Base-by-base conservation (phyloP, 2,329 filamentous ascomycete genomes). In the Hypoxylon sp. region DNA sequence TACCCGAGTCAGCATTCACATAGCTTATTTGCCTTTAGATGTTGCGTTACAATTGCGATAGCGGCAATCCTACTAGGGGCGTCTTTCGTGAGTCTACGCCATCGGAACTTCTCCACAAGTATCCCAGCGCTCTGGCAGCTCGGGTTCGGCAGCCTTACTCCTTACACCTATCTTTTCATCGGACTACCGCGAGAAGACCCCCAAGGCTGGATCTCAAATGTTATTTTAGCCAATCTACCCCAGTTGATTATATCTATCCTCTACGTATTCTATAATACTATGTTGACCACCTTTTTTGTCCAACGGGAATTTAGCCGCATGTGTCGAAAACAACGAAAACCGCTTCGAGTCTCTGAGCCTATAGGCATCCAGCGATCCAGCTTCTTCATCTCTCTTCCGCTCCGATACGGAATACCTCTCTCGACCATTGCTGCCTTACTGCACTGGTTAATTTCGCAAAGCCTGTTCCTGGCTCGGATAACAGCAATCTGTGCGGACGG, bases 371-470 rank as follows among this genome's bases (percentile, higher is more conserved):
- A 86, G 67, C 75, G 82, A 2, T 80, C 79, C 0, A 82, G 77
- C 1, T 84, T 83, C 64, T 83, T 79, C 51, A 80, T 86, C 10
- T 79, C 78, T 2, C 68, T 87, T 2, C 84, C 84, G 1, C 80
- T 82, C 39, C 76, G 76, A 15, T 87, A 83, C 60, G 79, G 79
- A 0, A 56, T 85, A 0, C 80, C 83, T 0, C 71, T 85, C 1
- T 74, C 81, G 1, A 64, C 72, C 0, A 67, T 72, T 1, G 80
- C 77, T 1, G 78, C 74, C 0, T 3, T 83, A 1, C 73, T 86
- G 58, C 84, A 86, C 69, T 87, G 83, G 84, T 75, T 86, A 4
- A 76, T 84, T 2, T 86, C 84, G 0, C 82, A 84, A 64, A 80
- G 79, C 47, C 65, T 85, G 1, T 86, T 84, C 72, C 68, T 85